phyloP scores from a whole-genome alignment of 805 yeast species.

The Metschnikowia rubicola region DNA sequence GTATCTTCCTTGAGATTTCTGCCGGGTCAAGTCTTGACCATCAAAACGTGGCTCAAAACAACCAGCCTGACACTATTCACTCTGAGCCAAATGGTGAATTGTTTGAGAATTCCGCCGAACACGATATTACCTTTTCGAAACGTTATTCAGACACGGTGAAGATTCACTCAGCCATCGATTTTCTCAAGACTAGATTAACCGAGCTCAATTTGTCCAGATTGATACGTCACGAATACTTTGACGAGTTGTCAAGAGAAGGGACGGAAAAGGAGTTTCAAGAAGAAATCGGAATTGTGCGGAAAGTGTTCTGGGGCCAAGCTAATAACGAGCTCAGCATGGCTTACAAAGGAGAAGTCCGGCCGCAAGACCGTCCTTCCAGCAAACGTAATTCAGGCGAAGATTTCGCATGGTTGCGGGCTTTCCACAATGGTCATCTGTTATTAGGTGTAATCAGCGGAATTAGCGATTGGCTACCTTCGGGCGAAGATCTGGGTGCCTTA shows the following conservation, averaged over 20 bases:
- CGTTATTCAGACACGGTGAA: too few relatives aligned
- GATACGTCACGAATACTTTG: not conserved
- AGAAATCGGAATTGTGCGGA: not conserved
- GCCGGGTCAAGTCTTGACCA: too few relatives aligned
- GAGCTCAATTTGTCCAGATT: not conserved
- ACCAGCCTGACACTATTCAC: too few relatives aligned
- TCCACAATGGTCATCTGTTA: not conserved
- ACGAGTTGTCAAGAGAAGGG: not conserved
- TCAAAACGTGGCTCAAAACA: too few relatives aligned
- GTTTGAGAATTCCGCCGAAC: too few relatives aligned
- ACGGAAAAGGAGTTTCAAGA: not conserved
- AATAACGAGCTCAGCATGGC: not conserved
- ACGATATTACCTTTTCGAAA: too few relatives aligned
- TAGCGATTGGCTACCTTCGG: constrained; percentile 1
- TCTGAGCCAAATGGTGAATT: too few relatives aligned
- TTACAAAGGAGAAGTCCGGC: not conserved
- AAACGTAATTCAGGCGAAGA: not conserved
- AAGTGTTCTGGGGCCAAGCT: not conserved
- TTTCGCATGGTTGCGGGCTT: not conserved
- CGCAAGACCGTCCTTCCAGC: not conserved
- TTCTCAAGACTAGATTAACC: not conserved
- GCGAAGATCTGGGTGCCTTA: not conserved
- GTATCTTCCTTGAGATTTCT: too few relatives aligned
- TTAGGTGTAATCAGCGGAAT: not conserved
- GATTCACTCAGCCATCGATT: not conserved